phyloP scores from a whole-genome alignment of 441 rosid genomes.

The Capsella rubella region DNA sequence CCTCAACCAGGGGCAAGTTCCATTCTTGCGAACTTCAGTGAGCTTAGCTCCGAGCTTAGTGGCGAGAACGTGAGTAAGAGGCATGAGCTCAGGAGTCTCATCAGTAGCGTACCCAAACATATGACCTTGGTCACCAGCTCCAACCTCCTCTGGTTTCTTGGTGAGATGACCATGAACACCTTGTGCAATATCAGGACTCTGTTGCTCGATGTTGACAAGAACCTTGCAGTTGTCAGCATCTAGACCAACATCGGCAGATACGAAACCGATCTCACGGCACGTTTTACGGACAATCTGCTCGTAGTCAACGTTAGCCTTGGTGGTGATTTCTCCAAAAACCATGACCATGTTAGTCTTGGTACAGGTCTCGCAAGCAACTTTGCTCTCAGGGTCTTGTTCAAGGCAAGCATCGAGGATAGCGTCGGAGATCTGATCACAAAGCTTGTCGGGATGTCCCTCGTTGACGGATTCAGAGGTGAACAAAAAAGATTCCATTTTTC shows the following conservation, averaged over 20 bases:
- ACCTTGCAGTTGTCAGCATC: slow-evolving; percentile 74
- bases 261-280: slow-evolving; percentile 65
- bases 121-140: slow-evolving; percentile 76
- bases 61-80: slow-evolving; percentile 67
- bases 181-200: slow-evolving; percentile 71
- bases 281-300: slow-evolving; percentile 69
- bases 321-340: slow-evolving; percentile 75
- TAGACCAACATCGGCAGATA: slow-evolving; percentile 63
- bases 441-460: slow-evolving; percentile 77
- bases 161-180: slow-evolving; percentile 70
- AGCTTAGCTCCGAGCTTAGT: slow-evolving; percentile 74
- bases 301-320: slow-evolving; percentile 64
- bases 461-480: slow-evolving; percentile 77
- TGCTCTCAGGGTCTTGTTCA: slow-evolving; percentile 73
- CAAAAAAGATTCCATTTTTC: slow-evolving; percentile 69
- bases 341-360: slow-evolving; percentile 72
- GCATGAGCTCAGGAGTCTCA: slow-evolving; percentile 76
- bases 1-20: slow-evolving; percentile 53
- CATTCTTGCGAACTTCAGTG: slow-evolving; percentile 69
- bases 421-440: slow-evolving; percentile 78
- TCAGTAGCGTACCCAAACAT: slow-evolving; percentile 78
- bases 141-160: slow-evolving; percentile 66
- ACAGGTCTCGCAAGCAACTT: slow-evolving; percentile 75
- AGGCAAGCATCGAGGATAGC: slow-evolving; percentile 73
- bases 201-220: slow-evolving; percentile 68